Conservation (phyloP, 1,139 yeast species). For the Candida sp. region DNA sequence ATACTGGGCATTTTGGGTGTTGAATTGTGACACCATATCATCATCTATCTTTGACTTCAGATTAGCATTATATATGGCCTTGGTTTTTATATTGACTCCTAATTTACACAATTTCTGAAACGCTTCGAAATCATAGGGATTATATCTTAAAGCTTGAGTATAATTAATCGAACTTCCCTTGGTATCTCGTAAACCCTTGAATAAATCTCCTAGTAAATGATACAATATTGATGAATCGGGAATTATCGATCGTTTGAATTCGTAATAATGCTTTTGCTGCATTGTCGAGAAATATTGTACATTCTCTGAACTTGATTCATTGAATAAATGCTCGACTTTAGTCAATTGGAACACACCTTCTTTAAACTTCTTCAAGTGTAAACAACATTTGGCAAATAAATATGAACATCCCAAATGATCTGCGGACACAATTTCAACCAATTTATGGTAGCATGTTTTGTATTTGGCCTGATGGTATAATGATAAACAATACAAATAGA, state of each 20-base stretch:
- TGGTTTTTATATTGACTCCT: conserved; percentile 65
- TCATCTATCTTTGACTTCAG: conserved; percentile 2
- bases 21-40: neutral
- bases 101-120: conserved; percentile 71
- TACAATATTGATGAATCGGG: conserved; percentile 70
- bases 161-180: conserved; percentile 67
- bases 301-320: conserved; percentile 20
- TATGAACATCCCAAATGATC: conserved; percentile 70
- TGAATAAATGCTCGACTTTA: conserved; percentile 29
- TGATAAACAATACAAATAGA: conserved; percentile 63
- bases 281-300: conserved; percentile 17
- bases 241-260: conserved; percentile 26
- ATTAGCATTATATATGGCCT: conserved; percentile 49
- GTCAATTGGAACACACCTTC: conserved; percentile 64
- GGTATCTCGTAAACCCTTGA: conserved; percentile 53
- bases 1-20: neutral
- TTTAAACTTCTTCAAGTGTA: conserved; percentile 49
- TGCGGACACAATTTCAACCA: conserved; percentile 24
- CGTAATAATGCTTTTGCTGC: conserved; percentile 30
- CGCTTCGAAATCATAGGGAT: conserved; percentile 88
- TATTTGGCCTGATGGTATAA: conserved; percentile 52
- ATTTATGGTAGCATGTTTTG: conserved; percentile 56
- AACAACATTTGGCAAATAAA: conserved; percentile 64
- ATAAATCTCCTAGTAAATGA: conserved; percentile 69
- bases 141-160: conserved; percentile 62